Conservation (phyloP, 108 stramenopile species). For the Cyclotella baltica region DNA sequence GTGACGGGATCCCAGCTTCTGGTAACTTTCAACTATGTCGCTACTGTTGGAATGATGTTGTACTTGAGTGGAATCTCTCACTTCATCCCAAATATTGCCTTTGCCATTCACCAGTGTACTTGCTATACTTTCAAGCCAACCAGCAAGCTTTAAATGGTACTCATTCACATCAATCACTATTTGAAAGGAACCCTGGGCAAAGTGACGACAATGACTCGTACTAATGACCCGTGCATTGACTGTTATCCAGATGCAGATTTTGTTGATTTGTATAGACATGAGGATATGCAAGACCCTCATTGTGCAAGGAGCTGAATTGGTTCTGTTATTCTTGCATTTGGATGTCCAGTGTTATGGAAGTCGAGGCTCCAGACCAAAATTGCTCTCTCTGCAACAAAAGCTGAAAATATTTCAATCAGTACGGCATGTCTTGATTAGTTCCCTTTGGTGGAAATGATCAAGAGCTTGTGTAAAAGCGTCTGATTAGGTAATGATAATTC, state of each 20-base stretch:
- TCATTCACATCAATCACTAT: background rate
- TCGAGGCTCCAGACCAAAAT: slow-evolving; percentile 58
- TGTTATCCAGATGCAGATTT: no score
- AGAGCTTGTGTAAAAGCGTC: slow-evolving; percentile 4
- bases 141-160: background rate
- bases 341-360: slow-evolving; percentile 57
- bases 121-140: slow-evolving; percentile 17
- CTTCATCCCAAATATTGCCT: slow-evolving; percentile 49
- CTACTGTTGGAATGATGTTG: slow-evolving; percentile 54
- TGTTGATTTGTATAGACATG: no score
- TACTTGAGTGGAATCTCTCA: slow-evolving; percentile 53
- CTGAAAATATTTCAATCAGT: slow-evolving; percentile 55
- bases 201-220: slow-evolving; percentile 43
- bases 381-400: slow-evolving; percentile 59
- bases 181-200: slow-evolving; percentile 4
- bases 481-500: background rate
- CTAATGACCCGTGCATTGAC: slow-evolving; percentile 32
- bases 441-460: slow-evolving; percentile 36
- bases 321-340: slow-evolving; percentile 43
- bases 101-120: slow-evolving; percentile 47
- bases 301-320: slow-evolving; percentile 58
- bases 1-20: background rate
- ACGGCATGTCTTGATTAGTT: slow-evolving; percentile 46
- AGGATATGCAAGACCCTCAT: slow-evolving; percentile 45
- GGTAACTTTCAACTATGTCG: slow-evolving; percentile 18